These are phyloP conservation scores for Tolypocladium ovalisporum DNA, from an alignment of 2,329 filamentous ascomycete species.

Conservation along the genomic window DNA sequence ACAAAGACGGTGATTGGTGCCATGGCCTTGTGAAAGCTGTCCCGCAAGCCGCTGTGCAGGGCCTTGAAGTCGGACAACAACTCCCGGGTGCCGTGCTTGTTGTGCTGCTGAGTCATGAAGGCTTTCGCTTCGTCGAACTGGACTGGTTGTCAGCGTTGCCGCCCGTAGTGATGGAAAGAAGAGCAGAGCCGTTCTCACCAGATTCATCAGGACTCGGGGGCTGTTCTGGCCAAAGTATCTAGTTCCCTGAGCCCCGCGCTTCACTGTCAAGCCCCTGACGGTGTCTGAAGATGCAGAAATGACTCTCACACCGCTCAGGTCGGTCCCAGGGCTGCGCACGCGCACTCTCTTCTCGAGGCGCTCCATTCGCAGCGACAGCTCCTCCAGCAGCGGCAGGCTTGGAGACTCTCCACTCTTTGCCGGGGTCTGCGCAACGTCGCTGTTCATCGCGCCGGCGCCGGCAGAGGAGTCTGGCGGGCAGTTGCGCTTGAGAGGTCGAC, in stretches of 20 bases:
- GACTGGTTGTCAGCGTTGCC: neutral
- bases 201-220: conserved; percentile 40
- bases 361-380: conserved; percentile 38
- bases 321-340: conserved; percentile 28
- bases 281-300: conserved; percentile 29
- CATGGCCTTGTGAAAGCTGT: conserved; percentile 34
- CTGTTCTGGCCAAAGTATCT: conserved; percentile 43
- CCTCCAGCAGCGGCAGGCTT: conserved; percentile 29
- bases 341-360: conserved; percentile 40
- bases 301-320: conserved; percentile 19
- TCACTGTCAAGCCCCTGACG: conserved; percentile 38
- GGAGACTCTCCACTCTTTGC: conserved; percentile 21
- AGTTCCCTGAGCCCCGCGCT: conserved; percentile 33
- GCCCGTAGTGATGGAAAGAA: neutral
- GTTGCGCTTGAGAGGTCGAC: conserved; percentile 27
- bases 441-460: conserved; percentile 10
- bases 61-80: conserved; percentile 21
- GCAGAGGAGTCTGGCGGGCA: conserved; percentile 16
- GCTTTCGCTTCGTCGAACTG: conserved; percentile 44
- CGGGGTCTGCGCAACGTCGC: conserved; percentile 13
- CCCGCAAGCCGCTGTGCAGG: conserved; percentile 33
- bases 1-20: conserved; percentile 45
- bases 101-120: conserved; percentile 32
- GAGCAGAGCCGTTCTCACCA: conserved; percentile 26
- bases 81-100: conserved; percentile 15